Percentiles rank a stretch among this genome's conserved stretches.
phyloP scores from a whole-genome alignment of 2,329 filamentous ascomycete genomes.

The Pseudocercospora pini-densiflorae region DNA sequence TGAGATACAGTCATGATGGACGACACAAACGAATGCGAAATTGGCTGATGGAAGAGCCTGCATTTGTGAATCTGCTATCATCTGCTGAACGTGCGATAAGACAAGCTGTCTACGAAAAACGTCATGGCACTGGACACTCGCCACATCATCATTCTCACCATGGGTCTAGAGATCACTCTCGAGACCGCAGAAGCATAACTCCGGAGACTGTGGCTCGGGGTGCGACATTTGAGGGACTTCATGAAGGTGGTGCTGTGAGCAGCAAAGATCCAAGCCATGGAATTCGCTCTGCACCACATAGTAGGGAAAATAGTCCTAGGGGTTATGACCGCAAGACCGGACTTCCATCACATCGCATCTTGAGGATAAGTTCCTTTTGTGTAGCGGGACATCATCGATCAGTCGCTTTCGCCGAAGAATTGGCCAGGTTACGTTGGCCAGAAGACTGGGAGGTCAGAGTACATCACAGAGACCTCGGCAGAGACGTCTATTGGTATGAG shows the following conservation, averaged over 20 bases:
- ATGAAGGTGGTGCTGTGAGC: background rate
- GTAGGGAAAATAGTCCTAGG: background rate
- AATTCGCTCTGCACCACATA: background rate
- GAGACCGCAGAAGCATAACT: background rate
- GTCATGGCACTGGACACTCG: background rate
- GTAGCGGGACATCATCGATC: constrained; percentile 1
- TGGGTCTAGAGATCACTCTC: background rate
- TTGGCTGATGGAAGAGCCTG: background rate
- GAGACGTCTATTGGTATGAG: background rate
- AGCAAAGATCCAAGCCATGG: background rate
- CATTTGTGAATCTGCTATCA: background rate
- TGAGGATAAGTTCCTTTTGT: background rate
- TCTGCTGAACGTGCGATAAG: background rate
- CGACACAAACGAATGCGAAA: background rate
- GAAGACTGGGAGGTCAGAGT: constrained; percentile 1
- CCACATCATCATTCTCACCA: background rate
- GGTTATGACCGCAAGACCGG: background rate
- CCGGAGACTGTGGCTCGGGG: background rate
- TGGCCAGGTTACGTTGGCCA: background rate
- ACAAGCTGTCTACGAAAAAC: constrained; percentile 4
- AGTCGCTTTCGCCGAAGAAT: background rate
- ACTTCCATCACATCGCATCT: background rate
- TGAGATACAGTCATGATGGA: constrained; percentile 7
- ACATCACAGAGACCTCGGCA: background rate
- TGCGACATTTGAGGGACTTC: background rate